Percentiles rank a stretch among this genome's conserved stretches.
These are phyloP conservation scores for Diplodia mutila DNA, from an alignment of 2,329 filamentous ascomycete genomes.

Conservation along the genomic window DNA sequence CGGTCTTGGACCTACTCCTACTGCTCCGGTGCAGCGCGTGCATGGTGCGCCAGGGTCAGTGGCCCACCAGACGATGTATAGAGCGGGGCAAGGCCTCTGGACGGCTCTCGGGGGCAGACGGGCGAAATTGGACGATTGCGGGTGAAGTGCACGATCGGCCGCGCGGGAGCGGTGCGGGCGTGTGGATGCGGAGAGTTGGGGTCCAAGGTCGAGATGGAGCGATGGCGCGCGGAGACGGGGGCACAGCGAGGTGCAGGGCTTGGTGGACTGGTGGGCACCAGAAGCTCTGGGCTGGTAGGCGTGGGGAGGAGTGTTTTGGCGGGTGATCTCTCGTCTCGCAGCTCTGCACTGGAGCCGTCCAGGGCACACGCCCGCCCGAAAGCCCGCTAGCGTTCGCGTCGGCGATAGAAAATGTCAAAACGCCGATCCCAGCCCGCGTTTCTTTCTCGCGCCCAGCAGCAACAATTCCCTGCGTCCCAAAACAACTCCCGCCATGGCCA, in stretches of 20 bases:
- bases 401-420: slow-evolving; percentile 21
- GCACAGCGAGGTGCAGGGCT: neutral
- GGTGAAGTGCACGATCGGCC: slow-evolving; percentile 20
- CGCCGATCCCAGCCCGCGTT: slow-evolving; percentile 19
- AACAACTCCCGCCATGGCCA: slow-evolving; percentile 35
- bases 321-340: slow-evolving; percentile 22
- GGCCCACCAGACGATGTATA: slow-evolving; percentile 7
- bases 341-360: slow-evolving; percentile 19
- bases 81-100: neutral
- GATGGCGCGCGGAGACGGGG: neutral
- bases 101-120: neutral
- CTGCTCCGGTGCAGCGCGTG: slow-evolving; percentile 42
- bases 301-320: slow-evolving; percentile 8
- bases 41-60: slow-evolving; percentile 42
- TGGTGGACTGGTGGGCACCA: neutral
- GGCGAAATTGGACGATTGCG: slow-evolving; percentile 25
- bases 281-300: slow-evolving; percentile 1
- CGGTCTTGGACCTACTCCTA: slow-evolving; percentile 43
- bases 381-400: slow-evolving; percentile 8
- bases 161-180: slow-evolving; percentile 19
- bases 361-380: slow-evolving; percentile 22
- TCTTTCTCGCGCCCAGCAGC: slow-evolving; percentile 11
- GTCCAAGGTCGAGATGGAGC: neutral
- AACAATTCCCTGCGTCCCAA: neutral
- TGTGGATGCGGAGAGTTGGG: neutral